Evolutionary conservation across 768 basidiomycete species (phyloP), one percentile per base, ranked within the genome.

Genomic region (Naematelia encephala): DNA sequence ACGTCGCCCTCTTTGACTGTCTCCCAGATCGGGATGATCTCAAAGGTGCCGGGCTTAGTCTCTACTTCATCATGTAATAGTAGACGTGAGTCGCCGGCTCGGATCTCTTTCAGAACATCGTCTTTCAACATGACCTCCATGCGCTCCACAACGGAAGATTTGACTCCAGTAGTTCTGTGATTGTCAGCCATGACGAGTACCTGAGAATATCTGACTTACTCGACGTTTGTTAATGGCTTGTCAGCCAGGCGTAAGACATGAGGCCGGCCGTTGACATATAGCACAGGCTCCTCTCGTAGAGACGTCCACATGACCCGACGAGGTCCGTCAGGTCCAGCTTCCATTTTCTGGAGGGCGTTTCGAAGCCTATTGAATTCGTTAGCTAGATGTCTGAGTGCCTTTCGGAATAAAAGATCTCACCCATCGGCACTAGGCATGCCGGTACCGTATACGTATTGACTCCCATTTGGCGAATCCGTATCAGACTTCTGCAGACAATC

Each of bases 21-120:
- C 78, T 97, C 93, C 94, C 93, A 99, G 49, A 92, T 85, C 0
- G 96, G 93, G 34, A 96, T 87, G 63, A 99, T 89, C 10, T 87
- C 83, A 77, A 91, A 98, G 0, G 85, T 82, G 1, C 93, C 93
- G 1, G 92, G 89, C 39, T 88, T 83, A 55, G 94, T 92, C 75
- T 96, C 93, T 4, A 96, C 84, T 78, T 99, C 94, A 68, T 98
- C 94, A 63, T 98, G 96, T 1, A 98, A 82, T 0, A 99, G 80
- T 43, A 99, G 85, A 23, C 89, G 84, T 2, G 92, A 92, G 29
- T 83, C 63, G 12, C 71, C 84, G 27, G 81, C 79, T 43, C 82
- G 81, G n/a, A 93, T 80, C 77, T 99, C 96, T 2, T 82, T 81
- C 5, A 96, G 79, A 11, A 98, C 85, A 69, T 99, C 96, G 49